Base-by-base conservation (phyloP, 2,329 filamentous ascomycete genomes). In the Tolypocladium amazonense region DNA sequence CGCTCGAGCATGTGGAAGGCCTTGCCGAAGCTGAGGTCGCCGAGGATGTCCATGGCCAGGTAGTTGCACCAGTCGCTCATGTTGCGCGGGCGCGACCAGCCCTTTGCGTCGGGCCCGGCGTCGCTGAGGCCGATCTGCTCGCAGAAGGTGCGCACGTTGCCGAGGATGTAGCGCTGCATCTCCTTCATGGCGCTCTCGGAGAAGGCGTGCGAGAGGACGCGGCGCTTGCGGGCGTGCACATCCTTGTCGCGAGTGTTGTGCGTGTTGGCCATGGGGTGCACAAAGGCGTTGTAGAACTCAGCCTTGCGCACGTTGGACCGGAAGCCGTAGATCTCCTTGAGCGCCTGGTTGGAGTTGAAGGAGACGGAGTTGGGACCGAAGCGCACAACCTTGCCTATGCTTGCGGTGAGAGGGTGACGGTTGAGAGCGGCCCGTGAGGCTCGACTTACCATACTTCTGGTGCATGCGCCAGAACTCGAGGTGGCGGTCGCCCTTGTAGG, bases 331-430 rank as follows among this genome's bases (percentile, higher is more conserved):
- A 88, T 87, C 23, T 85, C 81, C 70, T 84, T 84, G 60, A 90
- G 76, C 0, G 88, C 87, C 9, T 81, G 80, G 62, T 81, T 82
- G 59, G 85, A 87, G 78, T 94, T 93, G 76, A 95, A 84, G 1
- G 87, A 90, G 50, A 96, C 76, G 62, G 83, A 84, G 72, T 91
- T 90, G 53, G 90, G 90, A 0, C 88, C 88, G 64, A 88, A 89
- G 35, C 90, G 88, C n/a, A 93, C 88, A 57, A 85, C 72, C n/a
- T 78, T 76, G 65, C 84, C 83, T 85, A 25, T 12, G 47, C 15
- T 4, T 6, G 14, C 25, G 4, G 47, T 50, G 25, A 50, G 47
- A 25, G 47, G 27, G 25, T 3, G 47, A 2, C 14, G 25, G 47
- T 1, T 20, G 47, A 7, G 2, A 2, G 12, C 0, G 43, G 6